phyloP scores from a whole-genome alignment of 257 asterid genomes.

The Primulina eburnea region DNA sequence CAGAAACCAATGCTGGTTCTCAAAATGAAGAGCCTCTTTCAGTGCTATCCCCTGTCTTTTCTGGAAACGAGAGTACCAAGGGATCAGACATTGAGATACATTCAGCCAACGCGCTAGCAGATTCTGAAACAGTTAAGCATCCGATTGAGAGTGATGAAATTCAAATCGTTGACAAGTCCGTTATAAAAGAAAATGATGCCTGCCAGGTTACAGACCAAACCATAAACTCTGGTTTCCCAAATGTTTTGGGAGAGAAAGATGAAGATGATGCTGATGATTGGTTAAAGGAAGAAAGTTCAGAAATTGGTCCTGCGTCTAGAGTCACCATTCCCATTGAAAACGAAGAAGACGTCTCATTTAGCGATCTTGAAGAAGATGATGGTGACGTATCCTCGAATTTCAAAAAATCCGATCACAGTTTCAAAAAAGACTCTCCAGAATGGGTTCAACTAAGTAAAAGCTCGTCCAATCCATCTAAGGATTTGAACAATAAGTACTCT shows the following conservation, averaged over 20 bases:
- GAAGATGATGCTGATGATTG: conserved; percentile 92
- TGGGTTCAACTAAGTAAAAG: conserved; percentile 78
- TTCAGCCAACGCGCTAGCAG: conserved; percentile 27
- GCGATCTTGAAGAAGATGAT: conserved; percentile 98
- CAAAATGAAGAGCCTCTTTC: conserved; percentile 48
- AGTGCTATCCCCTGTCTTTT: conserved; percentile 36
- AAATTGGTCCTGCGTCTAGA: conserved; percentile 36
- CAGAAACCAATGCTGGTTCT: conserved; percentile 33
- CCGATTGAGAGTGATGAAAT: conserved; percentile 37
- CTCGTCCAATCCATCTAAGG: conserved; percentile 33
- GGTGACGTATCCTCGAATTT: conserved; percentile 46
- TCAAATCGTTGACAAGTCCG: conserved; percentile 36
- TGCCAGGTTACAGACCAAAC: conserved; percentile 37
- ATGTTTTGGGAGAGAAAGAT: conserved; percentile 38
- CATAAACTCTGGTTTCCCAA: conserved; percentile 26
- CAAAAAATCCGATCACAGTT: conserved; percentile 48
- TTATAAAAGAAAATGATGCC: conserved; percentile 33
- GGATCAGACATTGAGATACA: conserved; percentile 26
- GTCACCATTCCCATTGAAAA: conserved; percentile 51
- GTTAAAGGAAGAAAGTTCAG: conserved; percentile 81
- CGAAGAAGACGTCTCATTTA: conserved; percentile 94
- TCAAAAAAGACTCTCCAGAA: conserved; percentile 75
- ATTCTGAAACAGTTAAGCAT: conserved; percentile 38
- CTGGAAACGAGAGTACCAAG: conserved; percentile 26
- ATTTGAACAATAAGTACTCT: conserved; percentile 22